Evolutionary conservation across 148 eudicot species (phyloP).

Genomic region (Nepenthes mirabilis): DNA sequence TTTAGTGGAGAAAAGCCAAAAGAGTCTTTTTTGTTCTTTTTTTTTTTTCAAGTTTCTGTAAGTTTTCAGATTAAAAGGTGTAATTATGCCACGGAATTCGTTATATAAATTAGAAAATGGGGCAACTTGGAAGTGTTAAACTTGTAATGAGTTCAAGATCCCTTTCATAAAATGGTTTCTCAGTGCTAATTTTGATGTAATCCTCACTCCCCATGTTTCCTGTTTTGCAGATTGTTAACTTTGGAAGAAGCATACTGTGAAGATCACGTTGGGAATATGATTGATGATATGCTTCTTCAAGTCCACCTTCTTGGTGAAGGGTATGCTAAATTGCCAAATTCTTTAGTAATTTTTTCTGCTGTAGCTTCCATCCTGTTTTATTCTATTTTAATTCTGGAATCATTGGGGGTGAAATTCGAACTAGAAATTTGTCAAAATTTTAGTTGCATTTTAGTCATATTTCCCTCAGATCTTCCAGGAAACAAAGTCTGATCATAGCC

Average conservation of each 20-base stretch:
- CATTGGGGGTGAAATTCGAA: neutral
- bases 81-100: too few species aligned
- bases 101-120: too few species aligned
- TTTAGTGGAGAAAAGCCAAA: too few species aligned
- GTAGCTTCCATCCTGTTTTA: neutral
- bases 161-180: neutral
- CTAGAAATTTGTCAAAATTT: neutral
- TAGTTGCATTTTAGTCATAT: neutral
- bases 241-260: slow-evolving; percentile 65
- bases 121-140: too few species aligned
- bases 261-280: slow-evolving; percentile 26
- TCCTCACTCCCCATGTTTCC: neutral
- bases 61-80: too few species aligned
- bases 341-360: too few species aligned
- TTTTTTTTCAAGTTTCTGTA: too few species aligned
- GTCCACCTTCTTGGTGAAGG: slow-evolving; percentile 68
- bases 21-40: too few species aligned
- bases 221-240: slow-evolving; percentile 37
- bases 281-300: slow-evolving; percentile 47
- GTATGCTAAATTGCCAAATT: slow-evolving; percentile 24
- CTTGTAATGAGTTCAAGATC: too few species aligned
- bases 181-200: neutral
- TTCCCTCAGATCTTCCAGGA: too few species aligned
- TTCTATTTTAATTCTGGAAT: neutral
- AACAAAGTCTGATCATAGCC: too few species aligned